Percentiles rank a stretch among this genome's conserved stretches.
Evolutionary conservation across 371 early-diverging fungal species (phyloP).

Genomic region (Apophysomyces sp.): DNA sequence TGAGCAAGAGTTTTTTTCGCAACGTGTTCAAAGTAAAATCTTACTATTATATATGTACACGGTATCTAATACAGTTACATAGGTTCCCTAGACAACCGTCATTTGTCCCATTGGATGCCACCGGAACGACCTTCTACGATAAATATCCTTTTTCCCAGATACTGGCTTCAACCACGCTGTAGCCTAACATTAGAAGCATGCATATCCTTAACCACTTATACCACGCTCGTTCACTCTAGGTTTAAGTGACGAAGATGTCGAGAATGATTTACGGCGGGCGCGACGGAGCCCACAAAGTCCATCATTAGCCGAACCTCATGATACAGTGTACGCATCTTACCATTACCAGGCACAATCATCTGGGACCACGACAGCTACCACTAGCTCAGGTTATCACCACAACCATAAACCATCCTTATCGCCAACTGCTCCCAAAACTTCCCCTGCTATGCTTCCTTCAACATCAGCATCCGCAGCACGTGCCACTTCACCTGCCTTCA

Average conservation of each 20-base stretch:
- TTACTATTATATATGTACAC: neutral
- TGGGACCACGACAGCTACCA: neutral
- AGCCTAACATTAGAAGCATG: neutral
- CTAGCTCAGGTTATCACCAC: neutral
- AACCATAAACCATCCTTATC: neutral
- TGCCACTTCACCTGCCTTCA: slow-evolving; percentile 23
- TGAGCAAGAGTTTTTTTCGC: slow-evolving; percentile 33
- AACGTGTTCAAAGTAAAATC: slow-evolving; percentile 25
- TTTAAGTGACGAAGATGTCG: slow-evolving; percentile 25
- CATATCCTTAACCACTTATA: neutral
- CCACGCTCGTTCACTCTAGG: slow-evolving; percentile 40
- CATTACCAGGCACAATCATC: neutral
- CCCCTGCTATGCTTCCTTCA: neutral
- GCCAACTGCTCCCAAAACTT: neutral
- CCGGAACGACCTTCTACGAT: slow-evolving; percentile 39
- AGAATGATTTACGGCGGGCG: slow-evolving; percentile 27
- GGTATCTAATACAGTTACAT: neutral
- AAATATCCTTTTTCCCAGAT: slow-evolving; percentile 26
- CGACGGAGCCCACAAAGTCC: slow-evolving; percentile 7
- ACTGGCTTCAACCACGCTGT: neutral
- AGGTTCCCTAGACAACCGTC: slow-evolving; percentile 8
- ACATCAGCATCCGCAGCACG: slow-evolving; percentile 1
- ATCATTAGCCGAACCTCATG: slow-evolving; percentile 3
- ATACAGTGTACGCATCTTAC: slow-evolving; percentile 5
- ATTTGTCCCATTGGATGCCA: slow-evolving; percentile 25